Percentiles rank a stretch among this genome's conserved stretches.
phyloP scores from a whole-genome alignment of 2,329 filamentous ascomycete species.

The Aspergillus arachidicola region DNA sequence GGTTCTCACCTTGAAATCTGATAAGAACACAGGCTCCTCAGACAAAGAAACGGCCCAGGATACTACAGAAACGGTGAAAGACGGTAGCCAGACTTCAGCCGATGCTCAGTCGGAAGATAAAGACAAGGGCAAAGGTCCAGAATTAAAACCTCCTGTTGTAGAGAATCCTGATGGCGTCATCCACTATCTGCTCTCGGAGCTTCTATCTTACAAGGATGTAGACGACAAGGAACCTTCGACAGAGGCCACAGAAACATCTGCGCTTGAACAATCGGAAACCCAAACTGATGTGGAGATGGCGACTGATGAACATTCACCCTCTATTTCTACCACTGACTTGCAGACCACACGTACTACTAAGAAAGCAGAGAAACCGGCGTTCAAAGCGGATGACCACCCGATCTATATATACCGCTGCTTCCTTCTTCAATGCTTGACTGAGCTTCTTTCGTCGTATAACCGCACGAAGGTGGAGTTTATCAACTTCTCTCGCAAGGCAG shows the following conservation, averaged over 20 bases:
- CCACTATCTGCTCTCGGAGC: conserved; percentile 89
- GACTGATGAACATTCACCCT: conserved; percentile 39
- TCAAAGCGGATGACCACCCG: conserved; percentile 90
- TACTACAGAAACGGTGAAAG: conserved; percentile 31
- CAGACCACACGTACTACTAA: conserved; percentile 51
- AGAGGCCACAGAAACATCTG: conserved; percentile 30
- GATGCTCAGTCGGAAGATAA: conserved; percentile 28
- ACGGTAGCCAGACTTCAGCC: conserved; percentile 34
- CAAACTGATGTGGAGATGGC: conserved; percentile 56
- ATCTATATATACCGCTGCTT: conserved; percentile 98
- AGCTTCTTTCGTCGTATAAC: conserved; percentile 89
- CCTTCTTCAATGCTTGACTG: conserved; percentile 85
- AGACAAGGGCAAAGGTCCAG: conserved; percentile 59
- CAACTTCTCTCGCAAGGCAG: conserved; percentile 93
- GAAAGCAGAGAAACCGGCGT: conserved; percentile 70
- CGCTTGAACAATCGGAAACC: conserved; percentile 35
- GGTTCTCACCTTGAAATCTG: conserved; percentile 55
- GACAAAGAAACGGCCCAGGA: conserved; percentile 27
- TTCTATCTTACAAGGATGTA: conserved; percentile 89
- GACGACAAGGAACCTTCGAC: conserved; percentile 72
- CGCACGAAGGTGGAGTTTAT: conserved; percentile 98
- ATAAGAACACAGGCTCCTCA: conserved; percentile 36
- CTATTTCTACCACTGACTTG: conserved; percentile 34
- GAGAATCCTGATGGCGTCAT: conserved; percentile 95
- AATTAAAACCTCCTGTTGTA: conserved; percentile 79